Base-by-base conservation (phyloP, 441 rosid genomes). In the Aleurites moluccanus region DNA sequence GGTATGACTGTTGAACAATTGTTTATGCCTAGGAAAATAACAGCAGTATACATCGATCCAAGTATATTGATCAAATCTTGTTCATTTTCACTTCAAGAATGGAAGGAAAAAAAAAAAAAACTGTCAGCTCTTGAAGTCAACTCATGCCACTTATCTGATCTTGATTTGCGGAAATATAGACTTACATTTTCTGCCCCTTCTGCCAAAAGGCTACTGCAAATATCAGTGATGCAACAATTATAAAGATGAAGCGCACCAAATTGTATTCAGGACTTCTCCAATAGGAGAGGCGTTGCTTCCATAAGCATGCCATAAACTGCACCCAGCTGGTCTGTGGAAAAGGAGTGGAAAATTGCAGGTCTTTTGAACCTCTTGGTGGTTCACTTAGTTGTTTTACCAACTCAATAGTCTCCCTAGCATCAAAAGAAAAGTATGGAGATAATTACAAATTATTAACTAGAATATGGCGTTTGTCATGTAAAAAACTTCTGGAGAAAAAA, bases 211-310 rank as follows among this genome's bases (percentile, higher is more conserved):
- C 80, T 59, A 80, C 15, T 70, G 91, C 88, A 73, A 82, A 86
- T 4, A 89, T 59, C 61, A 77, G 25, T 45, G 93, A 85, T 30
- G 78, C 73, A n/a, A 60, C 62, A 1, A 61, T 38, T 40, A 79
- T 79, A 77, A 21, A 85, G 53, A 80, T 13, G 16, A 89, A 47
- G 75, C 96, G 91, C 8, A 75, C 74, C 44, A 92, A 70, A 77
- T 92, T 92, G 72, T 89, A 85, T 1, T 84, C 76, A 62, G 97
- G 91, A 82, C 83, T 88, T 85, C 96, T 85, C 96, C 94, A 92
- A 64, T 92, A 90, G 5, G 94, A 90, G 77, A 85, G 74, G 66
- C 86, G 80, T 73, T 81, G 91, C 82, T 85, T 93, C 94, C 90
- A 90, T 61, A 89, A 87, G 84, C 87, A 91, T 75, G 87, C 89